These are phyloP conservation scores for Plectosphaerella plurivora DNA, from an alignment of 2,329 filamentous ascomycete species.

Conservation along the genomic window DNA sequence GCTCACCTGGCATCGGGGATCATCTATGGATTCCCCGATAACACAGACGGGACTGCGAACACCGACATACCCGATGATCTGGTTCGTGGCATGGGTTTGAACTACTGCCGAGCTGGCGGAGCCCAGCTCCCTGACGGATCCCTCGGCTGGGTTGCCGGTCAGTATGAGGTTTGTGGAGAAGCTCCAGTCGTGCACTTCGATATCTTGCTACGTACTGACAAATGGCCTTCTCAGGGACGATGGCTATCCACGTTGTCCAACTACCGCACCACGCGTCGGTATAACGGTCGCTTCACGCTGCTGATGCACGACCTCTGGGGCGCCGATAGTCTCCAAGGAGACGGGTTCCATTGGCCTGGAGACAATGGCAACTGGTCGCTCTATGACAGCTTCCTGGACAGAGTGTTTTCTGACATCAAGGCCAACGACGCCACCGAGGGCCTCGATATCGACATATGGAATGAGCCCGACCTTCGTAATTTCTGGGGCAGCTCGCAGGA, in stretches of 20 bases:
- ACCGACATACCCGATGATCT: slow-evolving; percentile 6
- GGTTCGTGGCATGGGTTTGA: background rate
- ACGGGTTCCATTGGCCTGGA: slow-evolving; percentile 5
- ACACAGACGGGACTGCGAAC: slow-evolving; percentile 2
- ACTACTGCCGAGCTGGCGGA: slow-evolving; percentile 8
- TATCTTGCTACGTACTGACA: background rate
- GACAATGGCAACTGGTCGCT: slow-evolving; percentile 8
- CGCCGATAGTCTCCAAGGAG: slow-evolving; percentile 5
- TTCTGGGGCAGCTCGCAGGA: slow-evolving; percentile 7
- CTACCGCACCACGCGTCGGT: slow-evolving; percentile 1
- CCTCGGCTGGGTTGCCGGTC: background rate
- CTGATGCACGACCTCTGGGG: slow-evolving; percentile 9
- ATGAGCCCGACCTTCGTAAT: slow-evolving; percentile 6
- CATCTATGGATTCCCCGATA: slow-evolving; percentile 11
- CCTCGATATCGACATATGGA: slow-evolving; percentile 9
- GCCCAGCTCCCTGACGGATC: slow-evolving; percentile 7
- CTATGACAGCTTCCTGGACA: slow-evolving; percentile 5
- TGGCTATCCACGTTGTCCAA: slow-evolving; percentile 3
- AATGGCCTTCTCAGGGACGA: background rate
- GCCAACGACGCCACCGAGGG: slow-evolving; percentile 1
- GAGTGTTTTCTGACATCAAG: slow-evolving; percentile 4
- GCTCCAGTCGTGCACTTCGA: background rate
- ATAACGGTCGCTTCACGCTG: background rate
- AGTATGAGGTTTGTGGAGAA: background rate
- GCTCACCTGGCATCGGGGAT: slow-evolving; percentile 7